Base-by-base conservation (phyloP, 306 rosid species). In the Rosa lucieae region DNA sequence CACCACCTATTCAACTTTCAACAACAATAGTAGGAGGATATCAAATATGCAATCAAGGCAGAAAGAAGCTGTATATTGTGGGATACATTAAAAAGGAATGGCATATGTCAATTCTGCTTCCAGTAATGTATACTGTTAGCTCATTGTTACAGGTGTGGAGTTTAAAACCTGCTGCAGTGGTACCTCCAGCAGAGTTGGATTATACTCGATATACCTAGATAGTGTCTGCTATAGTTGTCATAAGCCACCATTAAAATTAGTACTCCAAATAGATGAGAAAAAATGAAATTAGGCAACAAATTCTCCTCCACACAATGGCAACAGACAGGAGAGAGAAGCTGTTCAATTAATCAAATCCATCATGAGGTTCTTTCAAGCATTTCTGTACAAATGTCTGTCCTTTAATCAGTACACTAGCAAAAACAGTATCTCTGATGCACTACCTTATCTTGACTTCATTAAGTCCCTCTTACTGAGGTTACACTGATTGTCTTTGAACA, bases 401-500 rank as follows among this genome's bases (percentile, higher is more conserved):
- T 37, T 5, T 39, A 21, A 10, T 14, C 68, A 13, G 40, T 55
- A 56, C 68, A 37, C 42, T n/a, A 32, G 10, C 32, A 51, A 2
- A 72, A 32, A 18, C 12, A 40, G 23, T 40, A 20, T 7, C 52
- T 73, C 4, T 49, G 32, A 35, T 18, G 61, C 26, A 8, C 77
- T 21, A 39, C 21, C n/a, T 39, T 35, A 35, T 3, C 44, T 39
- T 21, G 65, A 72, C 47, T 72, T 51, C 46, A 37, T 74, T 0
- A 7, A 37, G 13, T 73, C 52, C 21, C 3, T 74, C 51, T 55
- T 46, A 71, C 11, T 67, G 7, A 70, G 11, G 32, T 53, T 40
- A 73, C 32, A 70, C 39, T 78, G 79, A 18, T 70, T 70, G 72
- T 81, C 84, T 67, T 80, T 78, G 39, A 58, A 77, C 53, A 87